Base-by-base conservation (phyloP, 2,329 filamentous ascomycete species). In the Chaetomiaceae sp. region DNA sequence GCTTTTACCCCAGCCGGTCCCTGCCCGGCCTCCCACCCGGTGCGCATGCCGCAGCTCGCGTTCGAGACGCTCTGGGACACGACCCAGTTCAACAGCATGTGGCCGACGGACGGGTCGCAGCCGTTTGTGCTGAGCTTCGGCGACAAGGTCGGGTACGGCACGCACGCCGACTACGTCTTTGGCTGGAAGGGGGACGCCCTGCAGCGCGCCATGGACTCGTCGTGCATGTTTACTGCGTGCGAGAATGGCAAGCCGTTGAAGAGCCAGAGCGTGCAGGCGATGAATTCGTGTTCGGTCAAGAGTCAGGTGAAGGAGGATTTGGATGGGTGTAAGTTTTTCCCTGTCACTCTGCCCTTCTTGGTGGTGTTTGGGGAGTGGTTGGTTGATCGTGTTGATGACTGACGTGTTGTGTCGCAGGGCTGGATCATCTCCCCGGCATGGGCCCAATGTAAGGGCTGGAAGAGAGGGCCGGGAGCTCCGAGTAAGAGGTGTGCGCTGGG, bases 31-130 rank as follows among this genome's bases (percentile, higher is more conserved):
- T 62, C 61, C 8, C 66, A 68, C 55, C 66, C 66, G 14, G 60
- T 69, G 11, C 63, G 64, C 27, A 62, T 68, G 45, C 63, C 66
- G 7, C 66, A 69, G 61, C 50, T 68, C 6, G 73, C 73, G 52
- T 74, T 71, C 59, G 73, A 76, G 62, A 71, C 74, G 3, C 71
- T 76, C 57, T 76, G 72, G 65, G 72, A 76, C 59, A 76, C 70
- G 7, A 59, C 60, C 2, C 60, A 59, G 47, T 72, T 72, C 62
- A 68, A 67, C 64, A 56, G 68, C 66, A 57, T 71, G 63, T 66
- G 71, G 66, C 66, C 67, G 57, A 62, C 67, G 47, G 67, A 69
- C 65, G 64, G 65, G 17, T 55, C 57, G 15, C 61, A 66, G 50
- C 66, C 65, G 4, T 67, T 66, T 47, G 62, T 66, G 33, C 58